Evolutionary conservation across 1,284 basidiomycete genomes (phyloP), one percentile per base, ranked within the genome.

Genomic region (Blastosporella zonata): DNA sequence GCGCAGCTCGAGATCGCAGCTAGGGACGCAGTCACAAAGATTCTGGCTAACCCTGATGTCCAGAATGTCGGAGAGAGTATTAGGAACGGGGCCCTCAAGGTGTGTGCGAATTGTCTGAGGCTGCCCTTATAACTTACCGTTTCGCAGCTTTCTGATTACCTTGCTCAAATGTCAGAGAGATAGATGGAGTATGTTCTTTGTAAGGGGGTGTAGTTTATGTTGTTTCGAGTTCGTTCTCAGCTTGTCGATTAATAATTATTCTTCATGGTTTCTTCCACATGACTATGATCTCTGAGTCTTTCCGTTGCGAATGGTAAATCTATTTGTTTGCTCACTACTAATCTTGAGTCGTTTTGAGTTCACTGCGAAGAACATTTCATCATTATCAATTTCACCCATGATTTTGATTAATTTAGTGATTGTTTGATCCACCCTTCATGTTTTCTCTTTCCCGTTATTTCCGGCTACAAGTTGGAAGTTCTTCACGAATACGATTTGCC

Each of bases 31-130:
- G 77, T 94, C 22, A 70, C 81, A 15, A 78, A 82, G 54, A 82
- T 96, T 25, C 74, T 97, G 71, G 79, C 90, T 0, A 95, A 95
- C 62, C 92, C 91, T 1, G 92, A 96, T 62, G 88, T 97, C 29
- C 92, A 94, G 72, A 90, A 90, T 58, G 75, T 92, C 13, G 89
- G 86, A 1, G 92, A 95, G 61, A 89, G 76, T 53, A 83, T 97
- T 49, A 72, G 94, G 57, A 71, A 76, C 9, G 91, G 91, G 1
- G 94, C 93, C 12, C 65, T 97, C 54, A 95, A 93, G 82, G 90
- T 93, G 52, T 27, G 47, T 12, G 28, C 12, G 10, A 22, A 22
- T 17, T n/a, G 6, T 40, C 13, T 42, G 23, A 28, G n/a, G 34
- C 6, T 18, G 34, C 23, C 21, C 27, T 25, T 12, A 2, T 34